Conservation (phyloP, 2,329 filamentous ascomycete species). For the Colletotrichum tabaci region DNA sequence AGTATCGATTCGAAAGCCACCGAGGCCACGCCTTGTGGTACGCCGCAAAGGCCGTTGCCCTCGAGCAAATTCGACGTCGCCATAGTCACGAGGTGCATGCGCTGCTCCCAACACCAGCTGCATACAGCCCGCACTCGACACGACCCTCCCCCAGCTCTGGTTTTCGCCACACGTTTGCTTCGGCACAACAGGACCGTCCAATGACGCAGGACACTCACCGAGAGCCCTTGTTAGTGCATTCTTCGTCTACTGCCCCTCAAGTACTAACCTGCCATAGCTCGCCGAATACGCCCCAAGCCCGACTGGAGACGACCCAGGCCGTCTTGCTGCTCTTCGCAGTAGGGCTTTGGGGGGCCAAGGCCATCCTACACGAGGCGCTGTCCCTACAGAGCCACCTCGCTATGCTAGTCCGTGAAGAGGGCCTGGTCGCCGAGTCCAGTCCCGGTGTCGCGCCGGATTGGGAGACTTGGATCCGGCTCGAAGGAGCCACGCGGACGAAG, state of each 20-base stretch:
- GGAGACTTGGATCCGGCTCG: slow-evolving; percentile 73
- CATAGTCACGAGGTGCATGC: slow-evolving; percentile 71
- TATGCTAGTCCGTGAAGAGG: slow-evolving; percentile 71
- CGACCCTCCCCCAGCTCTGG: slow-evolving; percentile 71
- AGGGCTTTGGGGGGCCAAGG: slow-evolving; percentile 73
- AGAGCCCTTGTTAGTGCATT: slow-evolving; percentile 68
- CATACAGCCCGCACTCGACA: slow-evolving; percentile 73
- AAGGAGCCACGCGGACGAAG: slow-evolving; percentile 71
- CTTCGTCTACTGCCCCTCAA: background rate
- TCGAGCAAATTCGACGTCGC: slow-evolving; percentile 71
- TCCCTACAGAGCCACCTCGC: slow-evolving; percentile 72
- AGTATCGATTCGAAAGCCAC: slow-evolving; percentile 75
- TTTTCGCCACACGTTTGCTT: slow-evolving; percentile 72
- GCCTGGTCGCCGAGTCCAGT: slow-evolving; percentile 64
- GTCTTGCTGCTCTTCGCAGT: slow-evolving; percentile 73
- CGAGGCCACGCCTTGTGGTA: slow-evolving; percentile 74
- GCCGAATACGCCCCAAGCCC: slow-evolving; percentile 71
- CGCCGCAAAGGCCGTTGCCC: slow-evolving; percentile 70
- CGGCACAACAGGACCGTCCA: slow-evolving; percentile 70
- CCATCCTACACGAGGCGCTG: slow-evolving; percentile 72
- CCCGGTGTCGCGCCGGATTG: slow-evolving; percentile 65
- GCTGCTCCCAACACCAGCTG: slow-evolving; percentile 68
- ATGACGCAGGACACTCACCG: slow-evolving; percentile 72
- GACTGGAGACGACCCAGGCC: slow-evolving; percentile 76
- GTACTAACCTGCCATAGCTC: slow-evolving; percentile 57